phyloP scores from a whole-genome alignment of 768 basidiomycete genomes.

The Leccinum longicurvipes region DNA sequence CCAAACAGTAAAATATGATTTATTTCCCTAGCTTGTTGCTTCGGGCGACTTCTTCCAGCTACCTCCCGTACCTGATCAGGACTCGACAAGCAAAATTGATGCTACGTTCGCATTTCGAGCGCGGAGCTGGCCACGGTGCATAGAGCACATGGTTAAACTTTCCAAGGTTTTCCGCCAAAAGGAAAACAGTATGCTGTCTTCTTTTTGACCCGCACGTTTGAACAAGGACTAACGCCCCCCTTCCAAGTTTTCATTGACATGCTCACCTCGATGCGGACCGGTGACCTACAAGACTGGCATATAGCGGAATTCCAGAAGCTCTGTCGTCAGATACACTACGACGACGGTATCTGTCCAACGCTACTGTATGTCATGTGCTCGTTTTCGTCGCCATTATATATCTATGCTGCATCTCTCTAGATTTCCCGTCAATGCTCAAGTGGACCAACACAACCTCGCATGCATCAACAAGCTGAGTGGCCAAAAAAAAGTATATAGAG shows the following conservation, averaged over 20 bases:
- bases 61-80: slow-evolving; percentile 58
- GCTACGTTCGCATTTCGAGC: slow-evolving; percentile 68
- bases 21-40: slow-evolving; percentile 52
- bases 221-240: neutral
- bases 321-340: slow-evolving; percentile 60
- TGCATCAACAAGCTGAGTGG: slow-evolving; percentile 27
- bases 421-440: slow-evolving; percentile 27
- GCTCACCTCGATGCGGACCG: slow-evolving; percentile 97
- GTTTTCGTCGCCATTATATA: neutral
- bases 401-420: slow-evolving; percentile 10
- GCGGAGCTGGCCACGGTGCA: slow-evolving; percentile 52
- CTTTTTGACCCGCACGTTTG: neutral
- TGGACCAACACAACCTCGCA: slow-evolving; percentile 22
- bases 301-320: slow-evolving; percentile 67
- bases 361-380: slow-evolving; percentile 61
- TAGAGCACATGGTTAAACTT: slow-evolving; percentile 44
- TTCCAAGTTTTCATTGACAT: slow-evolving; percentile 86
- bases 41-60: slow-evolving; percentile 83
- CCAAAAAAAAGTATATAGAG: slow-evolving; percentile 30
- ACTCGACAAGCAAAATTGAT: slow-evolving; percentile 48
- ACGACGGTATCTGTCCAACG: slow-evolving; percentile 83
- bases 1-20: slow-evolving; percentile 3
- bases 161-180: slow-evolving; percentile 73
- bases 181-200: slow-evolving; percentile 42
- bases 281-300: slow-evolving; percentile 60